Evolutionary conservation across 768 basidiomycete genomes (phyloP).

Genomic region (Suillus discolor): DNA sequence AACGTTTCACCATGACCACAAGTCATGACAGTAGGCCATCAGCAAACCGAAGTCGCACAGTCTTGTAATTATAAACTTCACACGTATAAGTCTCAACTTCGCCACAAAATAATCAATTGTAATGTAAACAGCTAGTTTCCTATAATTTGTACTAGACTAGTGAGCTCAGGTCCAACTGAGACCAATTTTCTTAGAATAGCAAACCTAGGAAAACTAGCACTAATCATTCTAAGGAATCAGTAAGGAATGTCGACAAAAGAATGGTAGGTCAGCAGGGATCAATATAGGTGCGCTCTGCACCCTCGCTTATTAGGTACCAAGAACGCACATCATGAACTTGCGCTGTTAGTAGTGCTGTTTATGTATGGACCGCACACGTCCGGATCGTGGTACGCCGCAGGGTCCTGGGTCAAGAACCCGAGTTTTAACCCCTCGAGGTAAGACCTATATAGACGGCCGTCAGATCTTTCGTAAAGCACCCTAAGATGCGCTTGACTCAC

Average conservation of each 20-base stretch:
- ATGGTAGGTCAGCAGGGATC: neutral
- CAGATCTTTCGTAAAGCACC: neutral
- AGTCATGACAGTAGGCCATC: too few species aligned
- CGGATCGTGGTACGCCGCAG: conserved; percentile 52
- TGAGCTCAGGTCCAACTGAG: too few species aligned
- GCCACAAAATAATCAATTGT: too few species aligned
- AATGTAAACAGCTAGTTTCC: too few species aligned
- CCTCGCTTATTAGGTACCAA: neutral
- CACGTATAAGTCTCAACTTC: too few species aligned
- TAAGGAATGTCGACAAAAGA: neutral
- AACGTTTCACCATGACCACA: too few species aligned
- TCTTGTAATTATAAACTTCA: too few species aligned
- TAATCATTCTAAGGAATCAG: too few species aligned
- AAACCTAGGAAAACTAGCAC: too few species aligned
- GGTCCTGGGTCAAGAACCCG: conserved; percentile 67
- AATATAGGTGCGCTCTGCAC: neutral
- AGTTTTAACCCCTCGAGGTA: conserved; percentile 63
- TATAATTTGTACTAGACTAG: too few species aligned
- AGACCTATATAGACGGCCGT: conserved; percentile 48
- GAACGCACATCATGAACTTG: conserved; percentile 11
- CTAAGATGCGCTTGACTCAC: conserved; percentile 36
- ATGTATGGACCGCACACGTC: conserved; percentile 58
- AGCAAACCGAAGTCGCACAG: too few species aligned
- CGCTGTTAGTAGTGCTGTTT: conserved; percentile 15
- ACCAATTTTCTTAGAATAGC: too few species aligned